These are phyloP conservation scores for Coemansia sp. DNA, from an alignment of 192 early-diverging fungal species.

Conservation along the genomic window DNA sequence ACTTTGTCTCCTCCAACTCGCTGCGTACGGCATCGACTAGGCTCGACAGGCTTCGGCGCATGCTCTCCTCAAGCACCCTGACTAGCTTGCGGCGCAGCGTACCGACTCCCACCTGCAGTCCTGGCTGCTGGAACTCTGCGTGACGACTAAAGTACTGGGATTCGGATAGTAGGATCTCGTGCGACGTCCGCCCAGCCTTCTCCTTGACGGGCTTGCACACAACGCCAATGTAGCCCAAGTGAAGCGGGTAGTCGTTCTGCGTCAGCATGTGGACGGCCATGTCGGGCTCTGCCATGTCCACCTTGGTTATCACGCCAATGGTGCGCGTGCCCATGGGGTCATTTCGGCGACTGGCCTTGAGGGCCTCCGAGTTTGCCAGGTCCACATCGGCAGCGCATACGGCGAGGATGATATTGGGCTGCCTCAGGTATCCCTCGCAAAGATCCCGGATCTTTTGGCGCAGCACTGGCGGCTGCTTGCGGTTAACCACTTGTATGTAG, in stretches of 20 bases:
- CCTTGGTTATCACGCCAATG: conserved; percentile 86
- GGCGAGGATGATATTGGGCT: conserved; percentile 84
- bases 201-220: conserved; percentile 75
- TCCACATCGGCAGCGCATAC: conserved; percentile 87
- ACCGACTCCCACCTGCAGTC: conserved; percentile 79
- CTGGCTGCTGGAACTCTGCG: conserved; percentile 56
- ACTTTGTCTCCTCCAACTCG: conserved; percentile 93
- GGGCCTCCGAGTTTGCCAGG: conserved; percentile 83
- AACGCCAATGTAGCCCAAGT: conserved; percentile 96
- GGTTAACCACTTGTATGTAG: conserved; percentile 85
- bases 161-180: conserved; percentile 53
- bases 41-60: conserved; percentile 79
- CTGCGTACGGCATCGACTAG: conserved; percentile 93
- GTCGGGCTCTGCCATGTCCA: conserved; percentile 85
- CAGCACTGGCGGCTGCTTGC: conserved; percentile 77
- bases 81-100: conserved; percentile 88
- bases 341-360: conserved; percentile 74
- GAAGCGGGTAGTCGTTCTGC: conserved; percentile 92
- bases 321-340: conserved; percentile 82
- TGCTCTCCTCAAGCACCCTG: conserved; percentile 88
- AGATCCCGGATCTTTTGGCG: conserved; percentile 81
- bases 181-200: conserved; percentile 24
- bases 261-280: conserved; percentile 77
- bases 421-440: conserved; percentile 80
- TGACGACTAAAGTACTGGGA: conserved; percentile 63